Percentiles rank a stretch among this genome's conserved stretches.
phyloP scores from a whole-genome alignment of 164 flowering plant genomes.

The Vitis vinifera region DNA sequence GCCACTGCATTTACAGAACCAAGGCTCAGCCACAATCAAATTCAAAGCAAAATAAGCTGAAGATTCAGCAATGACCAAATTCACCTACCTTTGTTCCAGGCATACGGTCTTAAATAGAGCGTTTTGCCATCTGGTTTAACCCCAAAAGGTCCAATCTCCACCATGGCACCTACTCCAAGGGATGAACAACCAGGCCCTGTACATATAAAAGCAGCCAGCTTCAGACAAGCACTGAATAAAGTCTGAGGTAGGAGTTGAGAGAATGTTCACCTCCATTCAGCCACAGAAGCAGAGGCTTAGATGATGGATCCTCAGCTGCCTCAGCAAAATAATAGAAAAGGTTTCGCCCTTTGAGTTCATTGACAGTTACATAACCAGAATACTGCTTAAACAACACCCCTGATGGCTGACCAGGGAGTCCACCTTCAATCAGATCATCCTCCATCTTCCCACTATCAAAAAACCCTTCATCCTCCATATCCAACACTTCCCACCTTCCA shows the following conservation, averaged over 20 bases:
- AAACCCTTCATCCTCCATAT: not conserved
- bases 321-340: conserved; percentile 35
- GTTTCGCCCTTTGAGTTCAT: conserved; percentile 15
- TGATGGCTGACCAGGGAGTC: conserved; percentile 25
- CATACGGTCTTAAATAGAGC: conserved; percentile 20
- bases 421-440: conserved; percentile 16
- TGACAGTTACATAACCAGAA: conserved; percentile 27
- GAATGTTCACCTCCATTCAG: conserved; percentile 28
- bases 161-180: conserved; percentile 33
- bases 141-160: conserved; percentile 35
- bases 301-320: conserved; percentile 20
- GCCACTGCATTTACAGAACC: conserved; percentile 17
- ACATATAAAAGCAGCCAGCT: not conserved
- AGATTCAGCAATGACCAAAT: not conserved
- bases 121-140: conserved; percentile 35
- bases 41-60: no score
- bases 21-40: not conserved
- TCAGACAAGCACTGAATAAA: no score
- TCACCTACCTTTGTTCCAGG: conserved; percentile 37
- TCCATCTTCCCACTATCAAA: conserved; percentile 17
- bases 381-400: conserved; percentile 27
- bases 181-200: conserved; percentile 45
- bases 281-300: conserved; percentile 34
- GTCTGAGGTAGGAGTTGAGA: no score
- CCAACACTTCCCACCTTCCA: not conserved